Conservation (phyloP, 1,284 basidiomycete genomes). For the Sutorius eximius region DNA sequence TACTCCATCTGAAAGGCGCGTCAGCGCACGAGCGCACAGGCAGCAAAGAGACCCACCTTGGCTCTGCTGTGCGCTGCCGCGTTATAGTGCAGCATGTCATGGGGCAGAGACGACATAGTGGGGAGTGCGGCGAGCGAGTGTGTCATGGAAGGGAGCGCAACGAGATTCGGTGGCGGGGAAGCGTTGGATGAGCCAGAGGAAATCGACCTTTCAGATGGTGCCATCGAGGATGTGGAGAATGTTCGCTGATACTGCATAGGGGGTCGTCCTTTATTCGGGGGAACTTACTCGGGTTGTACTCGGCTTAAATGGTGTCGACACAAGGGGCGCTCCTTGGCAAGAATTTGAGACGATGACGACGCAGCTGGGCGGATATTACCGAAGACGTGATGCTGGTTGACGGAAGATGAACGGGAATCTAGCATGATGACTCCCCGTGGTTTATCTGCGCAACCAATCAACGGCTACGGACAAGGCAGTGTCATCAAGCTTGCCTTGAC, state of each 20-base stretch:
- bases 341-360: slow-evolving; percentile 25
- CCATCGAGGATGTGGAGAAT: slow-evolving; percentile 33
- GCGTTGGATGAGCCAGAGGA: slow-evolving; percentile 34
- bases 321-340: slow-evolving; percentile 27
- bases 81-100: slow-evolving; percentile 35
- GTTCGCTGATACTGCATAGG: slow-evolving; percentile 36
- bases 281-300: slow-evolving; percentile 2
- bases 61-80: slow-evolving; percentile 31
- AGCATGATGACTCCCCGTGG: slow-evolving; percentile 31
- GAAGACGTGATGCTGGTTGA: slow-evolving; percentile 32
- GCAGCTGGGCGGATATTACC: slow-evolving; percentile 34
- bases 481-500: slow-evolving; percentile 23
- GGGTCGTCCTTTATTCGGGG: slow-evolving; percentile 12
- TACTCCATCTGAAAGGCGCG: slow-evolving; percentile 29
- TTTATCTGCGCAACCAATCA: slow-evolving; percentile 36
- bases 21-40: slow-evolving; percentile 5
- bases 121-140: slow-evolving; percentile 35
- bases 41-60: slow-evolving; percentile 18
- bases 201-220: slow-evolving; percentile 33
- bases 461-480: slow-evolving; percentile 32
- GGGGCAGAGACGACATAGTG: slow-evolving; percentile 32
- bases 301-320: slow-evolving; percentile 30
- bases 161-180: slow-evolving; percentile 33
- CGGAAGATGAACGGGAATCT: slow-evolving; percentile 35
- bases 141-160: slow-evolving; percentile 34